Conservation (phyloP, 148 eudicot species). For the Persicaria maculosa region DNA sequence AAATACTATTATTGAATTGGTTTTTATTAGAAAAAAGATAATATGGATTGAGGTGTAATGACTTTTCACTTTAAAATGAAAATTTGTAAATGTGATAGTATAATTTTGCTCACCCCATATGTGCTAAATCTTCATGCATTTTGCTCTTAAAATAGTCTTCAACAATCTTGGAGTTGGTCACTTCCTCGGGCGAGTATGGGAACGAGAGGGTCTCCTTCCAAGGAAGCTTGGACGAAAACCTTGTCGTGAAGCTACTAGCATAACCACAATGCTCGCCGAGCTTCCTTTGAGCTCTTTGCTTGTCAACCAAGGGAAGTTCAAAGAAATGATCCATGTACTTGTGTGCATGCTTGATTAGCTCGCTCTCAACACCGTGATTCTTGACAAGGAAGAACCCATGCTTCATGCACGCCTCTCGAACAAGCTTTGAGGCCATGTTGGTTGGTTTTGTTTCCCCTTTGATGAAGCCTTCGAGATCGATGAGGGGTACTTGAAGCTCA, state of each 20-base stretch:
- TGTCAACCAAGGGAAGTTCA: conserved; percentile 38
- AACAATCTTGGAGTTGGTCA: conserved; percentile 27
- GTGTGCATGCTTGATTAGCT: conserved; percentile 45
- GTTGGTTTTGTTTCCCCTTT: conserved; percentile 28
- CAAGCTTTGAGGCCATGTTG: conserved; percentile 25
- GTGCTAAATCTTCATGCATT: conserved; percentile 41
- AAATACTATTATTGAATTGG: too few species aligned
- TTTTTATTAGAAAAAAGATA: too few species aligned
- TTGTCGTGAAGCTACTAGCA: conserved; percentile 66
- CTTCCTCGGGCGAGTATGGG: conserved; percentile 22
- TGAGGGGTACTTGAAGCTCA: conserved; percentile 40
- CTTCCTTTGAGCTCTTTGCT: conserved; percentile 55
- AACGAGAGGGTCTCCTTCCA: conserved; percentile 85
- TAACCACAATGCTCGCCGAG: conserved; percentile 75
- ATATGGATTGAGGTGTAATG: background rate
- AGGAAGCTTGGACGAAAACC: conserved; percentile 59
- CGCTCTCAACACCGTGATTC: conserved; percentile 47
- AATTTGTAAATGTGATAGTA: background rate
- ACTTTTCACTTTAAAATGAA: background rate
- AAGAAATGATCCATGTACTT: conserved; percentile 55
- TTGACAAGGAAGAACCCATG: conserved; percentile 67
- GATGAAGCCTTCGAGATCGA: conserved; percentile 48
- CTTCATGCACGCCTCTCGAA: conserved; percentile 45
- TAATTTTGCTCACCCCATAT: conserved; percentile 41
- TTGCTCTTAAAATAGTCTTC: conserved; percentile 44